Percentiles rank a stretch among this genome's conserved stretches.
Evolutionary conservation across 2,329 filamentous ascomycete genomes (phyloP).

Genomic region (Epichloe hybrida): DNA sequence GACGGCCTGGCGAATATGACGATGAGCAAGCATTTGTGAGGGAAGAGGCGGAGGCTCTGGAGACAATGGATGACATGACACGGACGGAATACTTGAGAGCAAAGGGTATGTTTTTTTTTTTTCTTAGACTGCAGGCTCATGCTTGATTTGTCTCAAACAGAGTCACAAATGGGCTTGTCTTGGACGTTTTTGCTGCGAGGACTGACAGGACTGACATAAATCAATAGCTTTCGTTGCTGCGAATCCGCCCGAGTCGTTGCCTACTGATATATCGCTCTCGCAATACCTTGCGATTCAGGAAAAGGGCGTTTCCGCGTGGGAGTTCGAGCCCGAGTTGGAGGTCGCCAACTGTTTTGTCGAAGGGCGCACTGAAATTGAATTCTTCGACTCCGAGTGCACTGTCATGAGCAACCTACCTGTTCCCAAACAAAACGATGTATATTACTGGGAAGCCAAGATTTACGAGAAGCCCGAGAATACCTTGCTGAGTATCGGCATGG

Average conservation of each 20-base stretch:
- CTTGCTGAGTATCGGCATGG: constrained; percentile 79
- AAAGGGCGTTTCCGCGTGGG: constrained; percentile 98
- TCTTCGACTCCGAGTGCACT: constrained; percentile 95
- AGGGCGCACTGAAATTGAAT: constrained; percentile 90
- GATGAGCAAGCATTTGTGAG: constrained; percentile 90
- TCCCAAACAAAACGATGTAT: constrained; percentile 97
- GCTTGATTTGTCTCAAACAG: too few relatives aligned
- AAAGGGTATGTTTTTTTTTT: constrained; percentile 54
- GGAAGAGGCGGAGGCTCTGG: constrained; percentile 89
- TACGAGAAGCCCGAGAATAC: constrained; percentile 93
- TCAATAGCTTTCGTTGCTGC: constrained; percentile 73
- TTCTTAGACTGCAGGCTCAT: too few relatives aligned
- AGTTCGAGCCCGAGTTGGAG: constrained; percentile 97
- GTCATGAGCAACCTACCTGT: constrained; percentile 94
- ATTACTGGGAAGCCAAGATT: constrained; percentile 98
- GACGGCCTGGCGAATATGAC: constrained; percentile 88
- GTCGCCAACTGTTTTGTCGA: constrained; percentile 99
- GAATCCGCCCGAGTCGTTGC: constrained; percentile 87
- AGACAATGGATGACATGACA: constrained; percentile 89
- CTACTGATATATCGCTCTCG: constrained; percentile 93
- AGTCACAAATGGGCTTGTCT: too few relatives aligned
- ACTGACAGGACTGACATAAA: constrained; percentile 7
- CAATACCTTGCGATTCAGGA: constrained; percentile 98
- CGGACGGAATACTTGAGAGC: constrained; percentile 83
- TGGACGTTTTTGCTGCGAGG: background rate